Evolutionary conservation across 164 flowering plant species (phyloP), one percentile per base, ranked within the genome.

Genomic region (Litsea cubeba): DNA sequence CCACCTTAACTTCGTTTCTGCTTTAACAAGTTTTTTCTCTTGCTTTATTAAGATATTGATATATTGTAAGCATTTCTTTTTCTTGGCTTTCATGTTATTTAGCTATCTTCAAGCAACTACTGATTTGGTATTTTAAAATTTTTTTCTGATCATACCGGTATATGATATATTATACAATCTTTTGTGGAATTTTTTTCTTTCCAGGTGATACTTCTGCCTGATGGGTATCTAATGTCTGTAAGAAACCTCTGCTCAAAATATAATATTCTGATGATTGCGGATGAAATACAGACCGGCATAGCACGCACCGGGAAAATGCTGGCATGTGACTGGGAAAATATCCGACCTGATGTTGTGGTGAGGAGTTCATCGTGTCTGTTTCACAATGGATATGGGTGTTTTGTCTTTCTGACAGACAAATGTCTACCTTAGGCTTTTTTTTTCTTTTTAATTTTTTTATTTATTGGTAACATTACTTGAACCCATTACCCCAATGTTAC

Each of bases 261-360:
- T 79, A 90, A 91, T 72, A 68, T 96, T 50, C 74, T 96, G 71
- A 94, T 96, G 98, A 92, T 96, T 74, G 99, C 97, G 54, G 99
- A 96, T 86, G 99, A 96, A 81, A 86, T 96, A 82, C 99, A 96
- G 85, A 88, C 88, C 78, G 99, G 99, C 68, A 81, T 96, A 77
- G 99, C 87, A 68, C 83, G 98, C 26, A 83, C 97, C 64, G 98
- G 99, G 72, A 92, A 84, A 84, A 74, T 94, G 89, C 84, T 96
- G 81, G 97, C 97, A 70, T 94, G 97, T 75, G 96, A 96, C 58
- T 96, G 99, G 99, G 99, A 94, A 82, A 86, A 85, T 64, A 88
- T 92, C 68, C 91, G 91, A 7, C 98, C 98, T 23, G 98, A 96
- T 87, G 87, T 94, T 77, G 97, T 94, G 74, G 99, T 94, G 83